phyloP scores from a whole-genome alignment of 2,329 filamentous ascomycete genomes.

The Exutisphaerella laricina region DNA sequence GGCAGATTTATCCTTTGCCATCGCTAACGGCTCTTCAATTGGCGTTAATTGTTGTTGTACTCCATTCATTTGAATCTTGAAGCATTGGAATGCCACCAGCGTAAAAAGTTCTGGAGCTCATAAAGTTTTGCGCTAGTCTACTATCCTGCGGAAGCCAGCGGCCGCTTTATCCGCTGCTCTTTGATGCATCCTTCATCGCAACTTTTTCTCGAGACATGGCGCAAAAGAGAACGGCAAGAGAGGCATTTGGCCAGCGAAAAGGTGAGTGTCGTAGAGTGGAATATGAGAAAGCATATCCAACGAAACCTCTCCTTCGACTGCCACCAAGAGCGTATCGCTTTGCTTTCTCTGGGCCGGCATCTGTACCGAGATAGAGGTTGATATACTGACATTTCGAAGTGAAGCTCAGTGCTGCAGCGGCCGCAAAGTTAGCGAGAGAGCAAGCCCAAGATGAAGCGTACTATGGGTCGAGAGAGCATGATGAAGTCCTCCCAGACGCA shows the following conservation, averaged over 20 bases:
- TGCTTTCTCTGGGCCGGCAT: too few relatives aligned
- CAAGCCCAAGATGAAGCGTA: constrained; percentile 4
- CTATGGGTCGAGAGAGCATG: too few relatives aligned
- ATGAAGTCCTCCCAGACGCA: too few relatives aligned
- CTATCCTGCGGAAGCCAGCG: not conserved
- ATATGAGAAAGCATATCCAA: not conserved
- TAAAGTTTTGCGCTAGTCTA: constrained; percentile 4
- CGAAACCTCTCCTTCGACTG: too few relatives aligned
- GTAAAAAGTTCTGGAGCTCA: constrained; percentile 3
- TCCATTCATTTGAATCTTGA: not conserved
- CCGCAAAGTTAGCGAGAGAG: constrained; percentile 21
- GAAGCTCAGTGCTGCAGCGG: constrained; percentile 33
- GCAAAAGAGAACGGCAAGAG: constrained; percentile 32
- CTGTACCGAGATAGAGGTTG: too few relatives aligned
- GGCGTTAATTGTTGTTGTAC: constrained; percentile 4
- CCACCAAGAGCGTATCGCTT: too few relatives aligned
- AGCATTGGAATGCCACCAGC: not conserved
- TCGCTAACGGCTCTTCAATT: constrained; percentile 6
- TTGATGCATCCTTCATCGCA: not conserved
- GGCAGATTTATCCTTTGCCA: constrained; percentile 11
- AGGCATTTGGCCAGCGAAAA: constrained; percentile 28
- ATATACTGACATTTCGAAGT: too few relatives aligned
- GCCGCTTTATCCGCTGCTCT: not conserved
- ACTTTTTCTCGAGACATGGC: constrained; percentile 21
- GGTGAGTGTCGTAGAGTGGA: constrained; percentile 5